phyloP scores from a whole-genome alignment of 75 land plant species.

The Cryptomeria japonica region DNA sequence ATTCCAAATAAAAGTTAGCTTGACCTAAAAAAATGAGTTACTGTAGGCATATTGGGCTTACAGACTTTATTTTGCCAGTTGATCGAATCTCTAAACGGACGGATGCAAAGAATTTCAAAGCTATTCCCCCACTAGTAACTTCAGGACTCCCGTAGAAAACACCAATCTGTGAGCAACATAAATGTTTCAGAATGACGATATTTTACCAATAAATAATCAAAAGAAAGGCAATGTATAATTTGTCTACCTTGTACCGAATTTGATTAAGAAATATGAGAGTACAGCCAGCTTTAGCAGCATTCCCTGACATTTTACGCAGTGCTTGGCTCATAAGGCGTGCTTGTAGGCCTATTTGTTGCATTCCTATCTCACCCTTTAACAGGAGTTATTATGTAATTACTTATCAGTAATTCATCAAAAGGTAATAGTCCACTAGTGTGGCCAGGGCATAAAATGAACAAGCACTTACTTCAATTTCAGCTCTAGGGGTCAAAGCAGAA shows the following conservation, averaged over 20 bases:
- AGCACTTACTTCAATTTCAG: conserved; percentile 87
- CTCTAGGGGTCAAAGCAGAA: conserved; percentile 93
- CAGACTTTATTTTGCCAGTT: conserved; percentile 89
- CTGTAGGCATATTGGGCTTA: conserved; percentile 32
- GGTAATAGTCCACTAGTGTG: background rate
- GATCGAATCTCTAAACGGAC: conserved; percentile 92
- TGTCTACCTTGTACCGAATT: conserved; percentile 85
- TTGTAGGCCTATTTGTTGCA: conserved; percentile 96
- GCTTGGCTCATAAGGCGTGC: conserved; percentile 99
- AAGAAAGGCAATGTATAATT: background rate
- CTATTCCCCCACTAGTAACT: conserved; percentile 98
- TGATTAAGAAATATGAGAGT: conserved; percentile 94
- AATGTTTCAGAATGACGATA: background rate
- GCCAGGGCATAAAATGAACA: background rate
- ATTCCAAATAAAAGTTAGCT: background rate
- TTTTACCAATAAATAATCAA: background rate
- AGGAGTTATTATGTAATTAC: background rate
- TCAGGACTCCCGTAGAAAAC: conserved; percentile 97
- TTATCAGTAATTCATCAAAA: background rate
- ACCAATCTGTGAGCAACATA: conserved; percentile 57
- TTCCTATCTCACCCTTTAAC: conserved; percentile 92
- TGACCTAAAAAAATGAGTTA: background rate
- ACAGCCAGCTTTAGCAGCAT: conserved; percentile 98
- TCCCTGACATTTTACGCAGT: conserved; percentile 95
- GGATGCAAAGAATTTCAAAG: conserved; percentile 96